These are phyloP conservation scores for Solanum etuberosum DNA, from an alignment of 257 asterid species.

Conservation along the genomic window DNA sequence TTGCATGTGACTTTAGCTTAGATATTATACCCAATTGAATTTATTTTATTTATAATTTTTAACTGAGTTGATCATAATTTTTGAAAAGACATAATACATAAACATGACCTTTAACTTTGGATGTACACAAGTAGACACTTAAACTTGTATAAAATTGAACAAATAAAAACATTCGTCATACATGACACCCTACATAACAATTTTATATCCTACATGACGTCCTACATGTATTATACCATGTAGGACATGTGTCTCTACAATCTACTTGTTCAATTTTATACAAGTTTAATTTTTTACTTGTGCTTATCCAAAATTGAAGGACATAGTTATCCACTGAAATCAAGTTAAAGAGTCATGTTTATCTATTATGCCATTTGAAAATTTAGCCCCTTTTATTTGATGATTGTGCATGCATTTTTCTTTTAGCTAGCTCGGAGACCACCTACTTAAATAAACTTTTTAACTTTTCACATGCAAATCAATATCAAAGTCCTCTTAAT, in stretches of 20 bases:
- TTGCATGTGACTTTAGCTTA: neutral
- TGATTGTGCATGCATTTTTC: neutral
- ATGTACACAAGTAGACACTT: too few relatives aligned
- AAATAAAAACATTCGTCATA: rapidly evolving
- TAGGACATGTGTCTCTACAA: too few relatives aligned
- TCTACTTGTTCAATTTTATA: too few relatives aligned
- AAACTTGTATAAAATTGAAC: too few relatives aligned
- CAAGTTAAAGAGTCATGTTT: too few relatives aligned
- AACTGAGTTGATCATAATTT: neutral
- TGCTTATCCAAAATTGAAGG: rapidly evolving
- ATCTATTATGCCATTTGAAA: neutral
- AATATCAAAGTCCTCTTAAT: neutral
- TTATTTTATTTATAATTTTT: neutral
- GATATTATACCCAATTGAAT: neutral
- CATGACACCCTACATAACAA: too few relatives aligned
- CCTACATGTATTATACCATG: too few relatives aligned
- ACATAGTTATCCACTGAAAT: too few relatives aligned
- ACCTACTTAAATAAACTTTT: neutral
- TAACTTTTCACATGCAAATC: neutral
- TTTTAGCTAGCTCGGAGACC: neutral
- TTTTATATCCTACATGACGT: too few relatives aligned
- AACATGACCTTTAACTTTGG: too few relatives aligned
- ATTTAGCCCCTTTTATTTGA: neutral
- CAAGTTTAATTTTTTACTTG: rapidly evolving
- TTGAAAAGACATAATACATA: too few relatives aligned